Base-by-base conservation (phyloP, 192 early-diverging fungal species). In the Globomyces pollinis-pini region DNA sequence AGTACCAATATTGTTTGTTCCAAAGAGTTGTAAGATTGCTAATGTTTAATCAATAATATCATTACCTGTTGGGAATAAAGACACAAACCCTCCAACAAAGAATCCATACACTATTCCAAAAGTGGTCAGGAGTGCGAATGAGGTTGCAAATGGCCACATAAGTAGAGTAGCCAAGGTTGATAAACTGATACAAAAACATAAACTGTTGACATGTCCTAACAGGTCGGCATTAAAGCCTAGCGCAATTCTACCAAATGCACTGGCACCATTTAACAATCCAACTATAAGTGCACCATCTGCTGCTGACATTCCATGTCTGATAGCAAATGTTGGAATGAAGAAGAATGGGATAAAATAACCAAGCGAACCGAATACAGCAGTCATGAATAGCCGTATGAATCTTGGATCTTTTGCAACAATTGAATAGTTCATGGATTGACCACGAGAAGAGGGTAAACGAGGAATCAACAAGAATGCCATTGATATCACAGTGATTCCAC, bases 191-290 rank as follows among this genome's bases (percentile, higher is more conserved):
- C 77, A 84, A 0, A 73, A 49, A 33, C 77, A 74, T 13, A 87
- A 61, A 7, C 76, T 74, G 61, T 88, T 88, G 61, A 86, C 62
- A 39, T 81, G 80, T 18, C 87, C 87, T 12, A 77, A 55, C 1
- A 13, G 21, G 34, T 88, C 86, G 5, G 83, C 84, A 21, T 69
- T 70, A 39, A 76, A 80, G 0, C 84, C 84, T 16, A 84, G 75
- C 3, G 73, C 55, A 44, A 88, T 70, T 43, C 86, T 75, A 5
- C 86, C 86, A 7, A 83, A 42, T 44, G 76, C 80, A 0, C 78
- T 73, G 2, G 85, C 84, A n/a, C 78, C 83, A 58, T 86, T 88
- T n/a, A 81, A 71, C 36, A 89, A 60, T 41, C 79, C 81, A 24
- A 88, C 65, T 39, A 88, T 68, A 61, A 87, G 68, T 23, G 84